Conservation (phyloP, 2,329 filamentous ascomycete species). For the Rhinocladiella mackenziei region DNA sequence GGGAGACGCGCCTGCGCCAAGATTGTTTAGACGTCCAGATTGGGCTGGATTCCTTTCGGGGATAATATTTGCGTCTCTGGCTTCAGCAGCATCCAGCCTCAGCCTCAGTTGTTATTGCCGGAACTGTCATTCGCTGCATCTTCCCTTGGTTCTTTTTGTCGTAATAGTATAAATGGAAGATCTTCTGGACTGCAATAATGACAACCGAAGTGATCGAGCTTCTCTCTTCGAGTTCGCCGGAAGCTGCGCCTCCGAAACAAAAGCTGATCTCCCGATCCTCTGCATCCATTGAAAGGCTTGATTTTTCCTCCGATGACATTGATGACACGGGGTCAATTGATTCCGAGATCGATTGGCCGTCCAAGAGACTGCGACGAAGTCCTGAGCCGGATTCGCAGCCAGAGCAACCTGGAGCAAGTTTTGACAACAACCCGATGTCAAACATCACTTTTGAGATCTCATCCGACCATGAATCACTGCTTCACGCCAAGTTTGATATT, state of each 20-base stretch:
- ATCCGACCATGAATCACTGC: constrained; percentile 15
- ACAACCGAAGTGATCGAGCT: constrained; percentile 21
- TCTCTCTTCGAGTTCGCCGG: constrained; percentile 19
- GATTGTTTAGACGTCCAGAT: constrained; percentile 15
- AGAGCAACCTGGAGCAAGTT: not conserved
- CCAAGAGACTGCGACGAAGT: constrained; percentile 35
- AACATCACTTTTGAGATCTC: constrained; percentile 17
- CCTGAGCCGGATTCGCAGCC: not conserved
- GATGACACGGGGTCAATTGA: constrained; percentile 20
- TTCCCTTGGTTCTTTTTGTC: no score
- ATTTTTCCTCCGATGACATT: constrained; percentile 33
- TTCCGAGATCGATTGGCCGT: constrained; percentile 22
- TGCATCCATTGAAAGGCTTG: constrained; percentile 14
- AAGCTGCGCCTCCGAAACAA: not conserved
- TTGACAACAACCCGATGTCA: not conserved
- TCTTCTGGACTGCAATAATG: no score
- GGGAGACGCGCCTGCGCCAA: constrained; percentile 4
- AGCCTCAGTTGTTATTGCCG: no score
- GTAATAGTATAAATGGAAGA: no score
- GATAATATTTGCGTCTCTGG: no score
- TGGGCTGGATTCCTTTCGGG: no score
- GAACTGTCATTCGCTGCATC: no score
- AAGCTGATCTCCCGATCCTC: not conserved
- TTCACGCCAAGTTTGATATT: not conserved
- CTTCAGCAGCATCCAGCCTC: no score